phyloP scores from a whole-genome alignment of 345 rosid species.

The Laguncularia racemosa region DNA sequence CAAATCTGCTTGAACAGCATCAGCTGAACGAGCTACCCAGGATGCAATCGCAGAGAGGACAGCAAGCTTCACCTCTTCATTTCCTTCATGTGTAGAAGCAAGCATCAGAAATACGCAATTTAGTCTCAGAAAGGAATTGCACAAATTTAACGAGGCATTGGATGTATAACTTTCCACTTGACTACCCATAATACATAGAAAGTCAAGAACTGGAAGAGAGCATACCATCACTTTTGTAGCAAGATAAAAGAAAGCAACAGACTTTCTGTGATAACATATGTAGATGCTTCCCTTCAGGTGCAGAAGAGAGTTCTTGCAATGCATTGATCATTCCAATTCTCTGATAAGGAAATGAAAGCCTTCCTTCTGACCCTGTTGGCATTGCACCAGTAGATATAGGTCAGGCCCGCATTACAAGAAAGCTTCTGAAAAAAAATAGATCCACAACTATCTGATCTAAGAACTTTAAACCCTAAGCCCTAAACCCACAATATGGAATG shows the following conservation, averaged over 20 bases:
- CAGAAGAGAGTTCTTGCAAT: slow-evolving; percentile 69
- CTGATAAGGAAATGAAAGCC: slow-evolving; percentile 83
- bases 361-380: slow-evolving; percentile 84
- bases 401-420: slow-evolving; percentile 2
- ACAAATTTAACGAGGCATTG: background rate
- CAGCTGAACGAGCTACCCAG: slow-evolving; percentile 69
- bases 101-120: slow-evolving; percentile 1
- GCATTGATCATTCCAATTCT: slow-evolving; percentile 84
- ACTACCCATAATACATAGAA: background rate
- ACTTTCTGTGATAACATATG: slow-evolving; percentile 40
- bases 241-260: slow-evolving; percentile 61
- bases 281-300: slow-evolving; percentile 82
- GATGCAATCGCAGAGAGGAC: slow-evolving; percentile 57
- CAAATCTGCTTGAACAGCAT: slow-evolving; percentile 57
- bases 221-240: slow-evolving; percentile 82
- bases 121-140: background rate
- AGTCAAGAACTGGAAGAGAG: slow-evolving; percentile 3
- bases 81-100: slow-evolving; percentile 37
- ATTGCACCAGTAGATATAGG: slow-evolving; percentile 13
- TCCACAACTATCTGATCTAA: no score
- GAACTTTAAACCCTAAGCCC: no score
- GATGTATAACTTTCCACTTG: no score
- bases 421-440: background rate
- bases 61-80: slow-evolving; percentile 88
- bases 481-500: no score